Base-by-base conservation (phyloP, 2,329 filamentous ascomycete genomes). In the Raffaelea ambrosiae region DNA sequence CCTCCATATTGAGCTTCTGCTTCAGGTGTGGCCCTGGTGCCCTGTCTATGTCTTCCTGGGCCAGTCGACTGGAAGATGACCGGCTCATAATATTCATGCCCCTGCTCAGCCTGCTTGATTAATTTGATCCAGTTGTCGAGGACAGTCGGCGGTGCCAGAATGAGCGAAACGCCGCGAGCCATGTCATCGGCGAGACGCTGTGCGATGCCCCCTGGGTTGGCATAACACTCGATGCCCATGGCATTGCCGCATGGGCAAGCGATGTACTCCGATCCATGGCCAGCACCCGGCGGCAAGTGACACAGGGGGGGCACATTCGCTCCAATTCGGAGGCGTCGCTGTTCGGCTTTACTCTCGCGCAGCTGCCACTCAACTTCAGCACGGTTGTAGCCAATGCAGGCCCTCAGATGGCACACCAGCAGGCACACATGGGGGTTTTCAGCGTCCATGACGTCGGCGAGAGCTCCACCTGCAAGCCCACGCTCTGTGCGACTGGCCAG, bases 381-480 rank as follows among this genome's bases (percentile, higher is more conserved):
- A 14, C 50, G 51, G 50, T 48, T 57, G 51, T 52, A 53, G n/a
- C 33, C 47, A 35, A 57, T 55, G 22, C 43, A 48, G 13, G 52
- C 53, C 14, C 52, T 49, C 46, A 57, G 39, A 5, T 55, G 43
- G 23, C 52, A 54, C 26, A 52, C 47, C 19, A 49, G 29, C 19
- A 57, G 49, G 13, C 50, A 51, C 14, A 55, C 47, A n/a, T 55
- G 54, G 11, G 55, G 54, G 50, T 57, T 57, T 41, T 53, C 55
- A 8, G 55, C 55, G 42, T 53, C 55, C 53, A 55, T 54, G 33
- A 54, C 54, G 35, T 58, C 56, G 26, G 56, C 56, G 38, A 58
- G 48, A 18, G 57, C 47, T 8, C 56, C 56, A 21, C 56, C 56
- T 33, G 45, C 44, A 11, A 57, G 44, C 5, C 41, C 52, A 29